Conservation (phyloP, 148 eudicot species). For the Fagopyrum esculentum region DNA sequence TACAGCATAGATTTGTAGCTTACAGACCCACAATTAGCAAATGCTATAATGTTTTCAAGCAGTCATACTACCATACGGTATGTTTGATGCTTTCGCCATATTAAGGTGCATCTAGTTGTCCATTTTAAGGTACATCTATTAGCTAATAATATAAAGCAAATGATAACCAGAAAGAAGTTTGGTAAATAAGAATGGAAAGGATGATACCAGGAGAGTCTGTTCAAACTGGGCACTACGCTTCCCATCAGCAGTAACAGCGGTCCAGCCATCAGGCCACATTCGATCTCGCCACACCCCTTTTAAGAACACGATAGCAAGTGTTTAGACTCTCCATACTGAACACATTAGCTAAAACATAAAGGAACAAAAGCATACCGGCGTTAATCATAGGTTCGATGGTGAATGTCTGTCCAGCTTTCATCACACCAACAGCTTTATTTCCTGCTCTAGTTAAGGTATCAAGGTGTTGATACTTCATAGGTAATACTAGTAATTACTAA, state of each 20-base stretch:
- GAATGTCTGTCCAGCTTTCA: slow-evolving; percentile 95
- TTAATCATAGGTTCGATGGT: slow-evolving; percentile 98
- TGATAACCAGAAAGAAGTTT: background rate
- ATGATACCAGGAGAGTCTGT: slow-evolving; percentile 76
- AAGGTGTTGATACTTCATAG: background rate
- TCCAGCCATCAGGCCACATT: slow-evolving; percentile 99
- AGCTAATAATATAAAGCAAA: background rate
- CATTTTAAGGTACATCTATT: background rate
- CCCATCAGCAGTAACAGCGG: slow-evolving; percentile 93
- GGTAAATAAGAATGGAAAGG: background rate
- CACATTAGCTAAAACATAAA: background rate
- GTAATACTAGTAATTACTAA: background rate
- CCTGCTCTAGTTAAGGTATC: slow-evolving; percentile 54
- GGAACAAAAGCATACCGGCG: slow-evolving; percentile 41
- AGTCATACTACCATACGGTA: background rate
- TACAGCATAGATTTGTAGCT: too few species aligned
- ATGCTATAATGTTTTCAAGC: too few species aligned
- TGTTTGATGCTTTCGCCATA: background rate
- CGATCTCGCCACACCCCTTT: slow-evolving; percentile 96
- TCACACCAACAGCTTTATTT: slow-evolving; percentile 99
- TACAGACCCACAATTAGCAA: too few species aligned
- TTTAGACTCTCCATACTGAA: background rate
- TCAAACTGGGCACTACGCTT: slow-evolving; percentile 99
- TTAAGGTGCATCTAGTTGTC: background rate
- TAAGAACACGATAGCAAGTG: slow-evolving; percentile 3